Conservation (phyloP, 1,284 basidiomycete genomes). For the Leccinum huronense region DNA sequence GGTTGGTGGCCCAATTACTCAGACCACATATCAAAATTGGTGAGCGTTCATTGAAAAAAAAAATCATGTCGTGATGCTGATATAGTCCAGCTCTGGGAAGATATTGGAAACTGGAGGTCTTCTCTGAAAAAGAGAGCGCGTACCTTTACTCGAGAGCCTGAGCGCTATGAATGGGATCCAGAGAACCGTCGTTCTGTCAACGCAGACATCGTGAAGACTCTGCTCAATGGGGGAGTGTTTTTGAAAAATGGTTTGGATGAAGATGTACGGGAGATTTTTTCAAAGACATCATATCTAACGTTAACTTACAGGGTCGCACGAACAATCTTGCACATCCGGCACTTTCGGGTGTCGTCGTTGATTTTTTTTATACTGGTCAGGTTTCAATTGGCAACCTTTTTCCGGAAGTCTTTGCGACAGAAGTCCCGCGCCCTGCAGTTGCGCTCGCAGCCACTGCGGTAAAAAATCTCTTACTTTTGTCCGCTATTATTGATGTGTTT, state of each 20-base stretch:
- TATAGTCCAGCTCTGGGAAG: background rate
- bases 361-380: conserved; percentile 1
- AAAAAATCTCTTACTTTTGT: background rate
- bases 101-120: background rate
- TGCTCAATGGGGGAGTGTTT: background rate
- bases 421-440: background rate
- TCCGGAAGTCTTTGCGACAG: background rate
- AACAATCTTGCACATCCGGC: background rate
- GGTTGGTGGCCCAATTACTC: background rate
- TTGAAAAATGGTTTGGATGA: background rate
- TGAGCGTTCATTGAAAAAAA: background rate
- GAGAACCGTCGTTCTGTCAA: background rate
- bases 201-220: background rate
- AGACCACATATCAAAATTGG: background rate
- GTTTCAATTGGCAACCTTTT: background rate
- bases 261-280: background rate
- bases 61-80: too few species aligned
- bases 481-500: background rate
- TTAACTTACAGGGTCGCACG: background rate
- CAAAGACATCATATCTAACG: background rate
- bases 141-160: background rate
- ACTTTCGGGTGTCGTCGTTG: background rate
- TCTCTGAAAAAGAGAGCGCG: background rate
- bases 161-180: background rate
- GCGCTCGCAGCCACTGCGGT: background rate